Evolutionary conservation across 2,329 filamentous ascomycete species (phyloP), one percentile per base, ranked within the genome.

Genomic region (Calonectria leucothoes): DNA sequence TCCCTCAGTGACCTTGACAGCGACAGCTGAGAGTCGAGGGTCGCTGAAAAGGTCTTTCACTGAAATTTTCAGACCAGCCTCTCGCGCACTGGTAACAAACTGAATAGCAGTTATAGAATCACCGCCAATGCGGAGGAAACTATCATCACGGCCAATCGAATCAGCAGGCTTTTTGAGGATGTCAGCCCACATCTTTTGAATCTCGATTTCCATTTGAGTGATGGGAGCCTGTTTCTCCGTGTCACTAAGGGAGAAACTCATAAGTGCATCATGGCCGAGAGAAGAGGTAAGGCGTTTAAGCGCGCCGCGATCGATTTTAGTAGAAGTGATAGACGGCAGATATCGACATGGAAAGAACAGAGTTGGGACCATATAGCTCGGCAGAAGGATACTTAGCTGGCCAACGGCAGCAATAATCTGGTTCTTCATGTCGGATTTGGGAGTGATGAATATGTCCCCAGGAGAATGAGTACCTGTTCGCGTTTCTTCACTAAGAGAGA

Each of bases 51-150:
- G 31, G 10, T 67, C 64, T 8, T 71, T 71, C 4, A 74, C 74
- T 20, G 74, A 55, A 4, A 77, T 61, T 4, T 31, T 17, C 3
- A 70, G 11, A 0, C 70, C 67, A 15, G 11, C 55, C 29, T 72
- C 61, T n/a, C 72, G 63, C 10, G 70, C 70, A 27, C 14, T 33
- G 0, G 70, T 69, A 2, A 74, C 72, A 12, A 77, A 49, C n/a
- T 85, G 86, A 55, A 78, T 78, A 0, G 76, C 76, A 25, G 72
- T 31, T 12, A 78, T 51, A 0, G 73, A 74, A 35, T 74, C 73
- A 14, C 75, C 75, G 10, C 74, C 73, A 5, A 75, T 52, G 3
- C 70, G 66, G 37, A 75, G 65, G 31, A 73, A 73, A 14, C 31
- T 70, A 6, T 75, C 71, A 2, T 76, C 64, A 12, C 59, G 59